These are phyloP conservation scores for Fusarium sp. DNA, from an alignment of 2,329 filamentous ascomycete species.

Conservation along the genomic window DNA sequence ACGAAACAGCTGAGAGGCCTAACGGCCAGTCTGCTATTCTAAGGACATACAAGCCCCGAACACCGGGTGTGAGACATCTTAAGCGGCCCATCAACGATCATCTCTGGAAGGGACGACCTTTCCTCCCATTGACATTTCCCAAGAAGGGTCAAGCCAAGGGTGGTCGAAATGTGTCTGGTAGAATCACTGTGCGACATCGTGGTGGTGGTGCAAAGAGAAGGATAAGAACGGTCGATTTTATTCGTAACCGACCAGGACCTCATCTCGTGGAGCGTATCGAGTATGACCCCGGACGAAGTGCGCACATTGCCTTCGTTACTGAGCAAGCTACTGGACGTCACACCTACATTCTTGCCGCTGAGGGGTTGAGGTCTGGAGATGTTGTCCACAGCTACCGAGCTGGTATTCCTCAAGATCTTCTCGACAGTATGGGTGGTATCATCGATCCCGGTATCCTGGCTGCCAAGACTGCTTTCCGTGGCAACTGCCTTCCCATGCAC, in stretches of 20 bases:
- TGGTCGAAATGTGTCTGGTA: conserved; percentile 89
- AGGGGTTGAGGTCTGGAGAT: conserved; percentile 93
- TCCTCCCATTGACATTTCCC: conserved; percentile 85
- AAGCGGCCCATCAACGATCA: conserved; percentile 95
- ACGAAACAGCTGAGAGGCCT: conserved; percentile 47
- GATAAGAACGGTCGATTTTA: conserved; percentile 93
- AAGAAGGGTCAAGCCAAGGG: conserved; percentile 95
- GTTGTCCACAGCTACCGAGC: conserved; percentile 91
- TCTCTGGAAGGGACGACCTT: conserved; percentile 92
- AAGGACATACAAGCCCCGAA: conserved; percentile 93
- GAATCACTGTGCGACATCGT: conserved; percentile 89
- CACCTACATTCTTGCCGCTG: conserved; percentile 95
- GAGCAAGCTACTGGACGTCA: conserved; percentile 80
- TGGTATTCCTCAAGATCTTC: conserved; percentile 88
- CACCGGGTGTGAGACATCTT: conserved; percentile 92
- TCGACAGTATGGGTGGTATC: conserved; percentile 92
- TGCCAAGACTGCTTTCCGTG: conserved; percentile 91
- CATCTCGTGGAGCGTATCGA: conserved; percentile 95
- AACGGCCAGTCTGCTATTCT: conserved; percentile 64
- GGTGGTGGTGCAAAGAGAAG: conserved; percentile 94
- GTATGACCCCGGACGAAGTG: conserved; percentile 93
- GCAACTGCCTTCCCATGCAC: conserved; percentile 94
- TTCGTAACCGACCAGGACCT: conserved; percentile 81
- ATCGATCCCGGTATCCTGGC: conserved; percentile 97
- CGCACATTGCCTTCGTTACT: conserved; percentile 91